Conservation (phyloP, 2,329 filamentous ascomycete species). For the Fusarium sp. region DNA sequence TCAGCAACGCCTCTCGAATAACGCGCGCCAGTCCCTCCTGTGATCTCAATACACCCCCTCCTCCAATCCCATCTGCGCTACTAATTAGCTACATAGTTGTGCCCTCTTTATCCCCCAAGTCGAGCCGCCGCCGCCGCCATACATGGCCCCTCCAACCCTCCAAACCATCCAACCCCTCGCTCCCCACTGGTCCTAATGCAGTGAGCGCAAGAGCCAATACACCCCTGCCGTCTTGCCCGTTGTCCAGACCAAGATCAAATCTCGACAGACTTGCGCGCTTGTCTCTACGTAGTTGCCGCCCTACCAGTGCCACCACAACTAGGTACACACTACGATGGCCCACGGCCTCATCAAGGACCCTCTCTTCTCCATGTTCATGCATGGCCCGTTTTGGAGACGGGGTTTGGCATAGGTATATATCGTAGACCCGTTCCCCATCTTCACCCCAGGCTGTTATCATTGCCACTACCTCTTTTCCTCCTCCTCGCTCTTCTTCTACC, state of each 20-base stretch:
- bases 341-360: constrained; percentile 51
- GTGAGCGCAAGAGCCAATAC: constrained; percentile 48
- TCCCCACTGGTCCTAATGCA: constrained; percentile 52
- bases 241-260: constrained; percentile 52
- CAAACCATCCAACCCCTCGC: constrained; percentile 51
- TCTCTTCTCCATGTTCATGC: constrained; percentile 58
- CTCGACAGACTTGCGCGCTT: constrained; percentile 51
- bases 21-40: constrained; percentile 43
- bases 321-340: constrained; percentile 45
- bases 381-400: constrained; percentile 51
- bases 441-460: constrained; percentile 49
- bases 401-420: constrained; percentile 61
- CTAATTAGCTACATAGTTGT: constrained; percentile 47
- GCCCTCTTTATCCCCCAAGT: constrained; percentile 50
- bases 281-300: constrained; percentile 48
- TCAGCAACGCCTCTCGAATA: constrained; percentile 45
- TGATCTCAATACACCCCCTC: constrained; percentile 46
- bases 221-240: constrained; percentile 50
- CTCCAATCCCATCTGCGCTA: constrained; percentile 43
- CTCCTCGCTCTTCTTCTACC: constrained; percentile 44
- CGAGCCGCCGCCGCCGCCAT: constrained; percentile 51
- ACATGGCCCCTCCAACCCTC: constrained; percentile 49
- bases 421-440: constrained; percentile 59
- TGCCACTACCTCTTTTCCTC: constrained; percentile 48
- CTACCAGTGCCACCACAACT: constrained; percentile 48